Evolutionary conservation across 1,284 basidiomycete genomes (phyloP).

Genomic region (Cutaneotrichosporon sp.): DNA sequence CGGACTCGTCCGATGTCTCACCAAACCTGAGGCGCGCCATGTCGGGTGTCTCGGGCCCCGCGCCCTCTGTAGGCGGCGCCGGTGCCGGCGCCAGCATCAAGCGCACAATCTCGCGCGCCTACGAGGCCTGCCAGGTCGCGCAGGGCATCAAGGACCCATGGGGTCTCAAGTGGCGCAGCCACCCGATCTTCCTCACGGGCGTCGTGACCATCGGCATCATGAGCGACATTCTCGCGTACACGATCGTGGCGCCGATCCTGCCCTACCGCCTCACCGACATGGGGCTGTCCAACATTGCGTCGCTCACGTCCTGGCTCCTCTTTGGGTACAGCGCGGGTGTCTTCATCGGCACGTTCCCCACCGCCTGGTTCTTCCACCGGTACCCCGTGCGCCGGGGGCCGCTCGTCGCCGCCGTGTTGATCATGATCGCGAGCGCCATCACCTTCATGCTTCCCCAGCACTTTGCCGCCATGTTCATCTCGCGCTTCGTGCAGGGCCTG

Average conservation of each 20-base stretch:
- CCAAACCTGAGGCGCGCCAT: background rate
- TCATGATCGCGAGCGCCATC: slow-evolving; percentile 57
- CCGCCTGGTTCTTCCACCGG: slow-evolving; percentile 67
- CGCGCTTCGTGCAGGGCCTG: slow-evolving; percentile 70
- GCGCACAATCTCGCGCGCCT: background rate
- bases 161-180: slow-evolving; percentile 35
- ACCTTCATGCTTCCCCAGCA: slow-evolving; percentile 74
- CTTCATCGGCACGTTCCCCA: slow-evolving; percentile 63
- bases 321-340: slow-evolving; percentile 46
- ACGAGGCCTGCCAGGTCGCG: background rate
- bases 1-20: too few relatives aligned
- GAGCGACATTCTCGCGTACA: slow-evolving; percentile 44
- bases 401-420: slow-evolving; percentile 58
- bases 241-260: slow-evolving; percentile 61
- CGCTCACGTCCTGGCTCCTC: slow-evolving; percentile 43
- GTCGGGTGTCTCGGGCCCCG: background rate
- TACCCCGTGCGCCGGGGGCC: slow-evolving; percentile 60
- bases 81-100: background rate
- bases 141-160: slow-evolving; percentile 9
- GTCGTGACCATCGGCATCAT: slow-evolving; percentile 40
- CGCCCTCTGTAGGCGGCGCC: background rate
- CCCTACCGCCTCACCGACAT: slow-evolving; percentile 59
- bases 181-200: slow-evolving; percentile 40
- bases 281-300: slow-evolving; percentile 39
- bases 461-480: slow-evolving; percentile 70